These are phyloP conservation scores for Haematococcus lacustris DNA, from an alignment of 139 green algal genomes.

Conservation along the genomic window DNA sequence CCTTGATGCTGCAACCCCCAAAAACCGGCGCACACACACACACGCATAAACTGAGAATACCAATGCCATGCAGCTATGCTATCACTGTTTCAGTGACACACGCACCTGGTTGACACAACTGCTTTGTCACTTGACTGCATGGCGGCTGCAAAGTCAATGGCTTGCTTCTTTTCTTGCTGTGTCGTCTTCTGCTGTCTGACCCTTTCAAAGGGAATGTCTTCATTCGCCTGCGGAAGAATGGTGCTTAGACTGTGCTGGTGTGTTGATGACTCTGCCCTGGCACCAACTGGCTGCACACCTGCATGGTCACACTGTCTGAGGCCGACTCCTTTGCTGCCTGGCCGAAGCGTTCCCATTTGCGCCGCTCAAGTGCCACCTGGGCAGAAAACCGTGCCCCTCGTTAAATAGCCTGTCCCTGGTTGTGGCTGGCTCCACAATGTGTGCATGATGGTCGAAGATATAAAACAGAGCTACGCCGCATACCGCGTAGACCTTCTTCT, in stretches of 20 bases:
- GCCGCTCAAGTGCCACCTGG: slow-evolving; percentile 58
- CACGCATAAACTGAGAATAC: no score
- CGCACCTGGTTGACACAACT: no score
- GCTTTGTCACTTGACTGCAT: no score
- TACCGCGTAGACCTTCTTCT: slow-evolving; percentile 90
- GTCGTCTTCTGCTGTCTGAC: slow-evolving; percentile 68
- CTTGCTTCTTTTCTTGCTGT: slow-evolving; percentile 77
- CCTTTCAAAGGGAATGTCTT: slow-evolving; percentile 93
- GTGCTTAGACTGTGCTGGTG: not conserved
- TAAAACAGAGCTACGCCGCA: no score
- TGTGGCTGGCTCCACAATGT: no score
- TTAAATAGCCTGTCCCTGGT: no score
- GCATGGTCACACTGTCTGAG: slow-evolving; percentile 68
- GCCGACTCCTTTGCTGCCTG: slow-evolving; percentile 79
- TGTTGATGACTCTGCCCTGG: not conserved
- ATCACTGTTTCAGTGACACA: no score
- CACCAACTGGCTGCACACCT: slow-evolving; percentile 1
- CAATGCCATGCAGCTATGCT: no score
- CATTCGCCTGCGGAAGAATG: slow-evolving; percentile 23
- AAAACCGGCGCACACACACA: no score
- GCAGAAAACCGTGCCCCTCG: not conserved
- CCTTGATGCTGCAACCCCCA: slow-evolving; percentile 60
- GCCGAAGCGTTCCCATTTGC: slow-evolving; percentile 83
- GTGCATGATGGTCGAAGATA: no score
- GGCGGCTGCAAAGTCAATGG: slow-evolving; percentile 61